phyloP scores from a whole-genome alignment of 495 filamentous ascomycete genomes.

The Pyronema omphalodes region DNA sequence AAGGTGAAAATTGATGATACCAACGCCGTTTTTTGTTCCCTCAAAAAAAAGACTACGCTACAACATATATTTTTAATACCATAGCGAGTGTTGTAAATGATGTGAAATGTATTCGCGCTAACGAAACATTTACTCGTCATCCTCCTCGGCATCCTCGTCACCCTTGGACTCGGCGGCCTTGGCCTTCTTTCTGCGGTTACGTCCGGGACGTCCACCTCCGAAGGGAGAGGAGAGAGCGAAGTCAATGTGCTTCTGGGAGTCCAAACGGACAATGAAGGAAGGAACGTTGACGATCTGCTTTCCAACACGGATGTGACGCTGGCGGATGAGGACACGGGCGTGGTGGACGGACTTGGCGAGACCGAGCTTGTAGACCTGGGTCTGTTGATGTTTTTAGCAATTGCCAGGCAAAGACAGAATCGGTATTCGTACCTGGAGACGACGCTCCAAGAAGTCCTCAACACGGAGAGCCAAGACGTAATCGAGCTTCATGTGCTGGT shows the following conservation, averaged over 20 bases:
- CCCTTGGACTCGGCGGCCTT: slow-evolving; percentile 83
- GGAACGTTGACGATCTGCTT: slow-evolving; percentile 99
- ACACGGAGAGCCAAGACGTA: slow-evolving; percentile 96
- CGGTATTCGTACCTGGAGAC: slow-evolving; percentile 37
- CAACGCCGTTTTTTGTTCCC: too few relatives aligned
- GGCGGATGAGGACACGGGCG: slow-evolving; percentile 96
- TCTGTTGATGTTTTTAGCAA: slow-evolving; percentile 33
- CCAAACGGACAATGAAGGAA: slow-evolving; percentile 95
- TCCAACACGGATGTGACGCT: slow-evolving; percentile 97
- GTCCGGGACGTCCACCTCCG: slow-evolving; percentile 88
- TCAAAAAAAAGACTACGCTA: too few relatives aligned
- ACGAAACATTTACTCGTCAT: slow-evolving; percentile 38
- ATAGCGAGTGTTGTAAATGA: too few relatives aligned
- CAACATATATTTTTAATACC: too few relatives aligned
- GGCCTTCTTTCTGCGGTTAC: slow-evolving; percentile 98
- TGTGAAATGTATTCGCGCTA: background rate
- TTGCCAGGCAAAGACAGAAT: background rate
- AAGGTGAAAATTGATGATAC: too few relatives aligned
- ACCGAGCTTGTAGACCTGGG: slow-evolving; percentile 98
- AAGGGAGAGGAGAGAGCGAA: slow-evolving; percentile 94
- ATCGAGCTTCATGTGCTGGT: slow-evolving; percentile 99
- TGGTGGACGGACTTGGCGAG: slow-evolving; percentile 99
- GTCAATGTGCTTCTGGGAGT: slow-evolving; percentile 99
- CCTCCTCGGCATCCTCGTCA: slow-evolving; percentile 78
- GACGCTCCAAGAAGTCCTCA: slow-evolving; percentile 98